A percentile compares a stretch with the other conserved stretches of the same genome.
These are phyloP conservation scores for Podaxis sp. DNA, from an alignment of 768 basidiomycete genomes.

Conservation along the genomic window DNA sequence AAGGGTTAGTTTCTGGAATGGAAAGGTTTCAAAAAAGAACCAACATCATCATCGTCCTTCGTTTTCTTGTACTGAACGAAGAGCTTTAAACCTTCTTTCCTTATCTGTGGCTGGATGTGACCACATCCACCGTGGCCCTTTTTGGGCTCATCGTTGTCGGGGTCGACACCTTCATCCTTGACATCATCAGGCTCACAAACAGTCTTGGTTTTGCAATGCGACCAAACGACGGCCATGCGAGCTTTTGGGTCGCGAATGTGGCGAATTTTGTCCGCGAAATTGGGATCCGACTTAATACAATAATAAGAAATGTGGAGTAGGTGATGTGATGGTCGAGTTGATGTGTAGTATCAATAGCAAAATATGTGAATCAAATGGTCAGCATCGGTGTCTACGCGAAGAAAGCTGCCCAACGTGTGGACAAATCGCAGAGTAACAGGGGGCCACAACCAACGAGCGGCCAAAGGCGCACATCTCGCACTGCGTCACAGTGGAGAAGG, in stretches of 20 bases:
- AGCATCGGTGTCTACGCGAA: conserved; percentile 46
- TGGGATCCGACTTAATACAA: conserved; percentile 70
- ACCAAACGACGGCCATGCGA: conserved; percentile 84
- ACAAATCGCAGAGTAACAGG: conserved; percentile 36
- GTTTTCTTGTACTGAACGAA: conserved; percentile 92
- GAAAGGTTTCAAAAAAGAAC: conserved; percentile 23
- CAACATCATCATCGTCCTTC: conserved; percentile 93
- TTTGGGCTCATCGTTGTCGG: conserved; percentile 67
- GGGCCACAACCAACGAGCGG: conserved; percentile 57
- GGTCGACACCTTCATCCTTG: conserved; percentile 78
- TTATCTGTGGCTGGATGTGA: conserved; percentile 79
- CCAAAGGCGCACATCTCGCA: conserved; percentile 43
- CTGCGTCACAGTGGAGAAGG: conserved; percentile 72
- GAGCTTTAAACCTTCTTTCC: conserved; percentile 94
- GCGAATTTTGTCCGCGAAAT: conserved; percentile 83
- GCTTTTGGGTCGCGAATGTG: conserved; percentile 83
- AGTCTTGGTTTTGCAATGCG: conserved; percentile 84
- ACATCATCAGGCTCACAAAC: conserved; percentile 85
- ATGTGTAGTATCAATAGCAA: conserved; percentile 23
- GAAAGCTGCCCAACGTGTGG: conserved; percentile 16
- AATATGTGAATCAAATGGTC: conserved; percentile 63
- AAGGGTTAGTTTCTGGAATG: conserved; percentile 14
- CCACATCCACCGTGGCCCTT: conserved; percentile 98
- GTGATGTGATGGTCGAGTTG: conserved; percentile 23
- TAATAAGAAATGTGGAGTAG: conserved; percentile 15